These are phyloP conservation scores for Byssoonygena ceratinophila DNA, from an alignment of 2,329 filamentous ascomycete species.

Conservation along the genomic window DNA sequence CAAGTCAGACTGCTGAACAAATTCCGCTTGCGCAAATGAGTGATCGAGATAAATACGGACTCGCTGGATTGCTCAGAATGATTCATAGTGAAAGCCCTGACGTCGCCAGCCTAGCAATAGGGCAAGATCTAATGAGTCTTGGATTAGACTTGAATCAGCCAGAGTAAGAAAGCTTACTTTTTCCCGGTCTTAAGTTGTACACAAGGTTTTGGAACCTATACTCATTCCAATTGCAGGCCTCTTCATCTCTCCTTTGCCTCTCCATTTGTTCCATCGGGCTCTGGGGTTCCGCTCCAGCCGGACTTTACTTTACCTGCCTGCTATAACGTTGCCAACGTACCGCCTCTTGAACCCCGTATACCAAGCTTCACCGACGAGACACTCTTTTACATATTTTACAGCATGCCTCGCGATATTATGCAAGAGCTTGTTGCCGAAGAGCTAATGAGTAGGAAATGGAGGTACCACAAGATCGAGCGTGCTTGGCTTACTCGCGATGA, in stretches of 20 bases:
- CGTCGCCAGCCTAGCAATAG: conserved; percentile 46
- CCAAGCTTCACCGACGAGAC: conserved; percentile 53
- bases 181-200: background rate
- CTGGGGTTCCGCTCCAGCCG: conserved; percentile 50
- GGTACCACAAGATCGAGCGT: conserved; percentile 44
- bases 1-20: conserved; percentile 12
- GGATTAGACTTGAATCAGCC: conserved; percentile 54
- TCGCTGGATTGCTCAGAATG: conserved; percentile 50
- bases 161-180: conserved; percentile 42
- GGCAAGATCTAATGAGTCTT: conserved; percentile 53
- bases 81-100: conserved; percentile 46
- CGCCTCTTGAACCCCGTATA: conserved; percentile 49
- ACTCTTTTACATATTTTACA: conserved; percentile 60
- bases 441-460: conserved; percentile 45
- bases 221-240: conserved; percentile 36
- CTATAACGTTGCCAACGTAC: conserved; percentile 57
- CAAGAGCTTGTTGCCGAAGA: conserved; percentile 57
- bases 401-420: conserved; percentile 53
- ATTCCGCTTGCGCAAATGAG: conserved; percentile 46
- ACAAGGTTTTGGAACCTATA: background rate
- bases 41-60: conserved; percentile 49
- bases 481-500: conserved; percentile 44
- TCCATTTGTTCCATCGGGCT: conserved; percentile 49
- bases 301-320: conserved; percentile 54
- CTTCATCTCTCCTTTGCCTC: conserved; percentile 54